A percentile compares a stretch with the other conserved stretches of the same genome.
Conservation (phyloP, 1,284 basidiomycete genomes). For the Spongiforma sp. region DNA sequence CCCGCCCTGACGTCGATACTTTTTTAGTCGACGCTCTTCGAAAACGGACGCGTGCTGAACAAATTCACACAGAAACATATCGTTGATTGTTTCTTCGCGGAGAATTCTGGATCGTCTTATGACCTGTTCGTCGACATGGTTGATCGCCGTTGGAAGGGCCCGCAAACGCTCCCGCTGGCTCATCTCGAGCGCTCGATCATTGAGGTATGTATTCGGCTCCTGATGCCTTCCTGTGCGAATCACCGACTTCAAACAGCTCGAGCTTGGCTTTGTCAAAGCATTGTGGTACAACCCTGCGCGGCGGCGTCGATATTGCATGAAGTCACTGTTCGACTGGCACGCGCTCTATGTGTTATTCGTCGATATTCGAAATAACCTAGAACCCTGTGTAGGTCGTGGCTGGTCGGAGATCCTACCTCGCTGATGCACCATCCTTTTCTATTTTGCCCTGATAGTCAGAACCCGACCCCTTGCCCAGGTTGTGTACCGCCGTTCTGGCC, state of each 20-base stretch:
- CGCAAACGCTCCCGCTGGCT: constrained; percentile 40
- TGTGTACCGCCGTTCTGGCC: constrained; percentile 48
- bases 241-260: constrained; percentile 46
- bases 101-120: constrained; percentile 62
- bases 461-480: constrained; percentile 45
- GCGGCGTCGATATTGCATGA: constrained; percentile 66
- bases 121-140: constrained; percentile 47
- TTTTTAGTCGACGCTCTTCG: constrained; percentile 61
- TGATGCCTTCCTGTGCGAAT: not conserved
- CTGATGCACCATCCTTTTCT: constrained; percentile 7
- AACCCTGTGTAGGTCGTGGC: constrained; percentile 36
- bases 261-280: constrained; percentile 60
- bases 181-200: constrained; percentile 60
- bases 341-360: constrained; percentile 53
- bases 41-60: constrained; percentile 58
- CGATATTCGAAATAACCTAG: constrained; percentile 42
- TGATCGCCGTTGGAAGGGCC: constrained; percentile 42
- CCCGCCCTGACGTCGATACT: constrained; percentile 6
- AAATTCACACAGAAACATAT: constrained; percentile 58
- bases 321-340: constrained; percentile 69
- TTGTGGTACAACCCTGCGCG: constrained; percentile 73
- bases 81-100: constrained; percentile 68
- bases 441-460: constrained; percentile 22
- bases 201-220: constrained; percentile 46
- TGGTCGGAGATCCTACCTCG: not conserved